Evolutionary conservation across 1,139 yeast species (phyloP).

Genomic region (Pichia sp.): DNA sequence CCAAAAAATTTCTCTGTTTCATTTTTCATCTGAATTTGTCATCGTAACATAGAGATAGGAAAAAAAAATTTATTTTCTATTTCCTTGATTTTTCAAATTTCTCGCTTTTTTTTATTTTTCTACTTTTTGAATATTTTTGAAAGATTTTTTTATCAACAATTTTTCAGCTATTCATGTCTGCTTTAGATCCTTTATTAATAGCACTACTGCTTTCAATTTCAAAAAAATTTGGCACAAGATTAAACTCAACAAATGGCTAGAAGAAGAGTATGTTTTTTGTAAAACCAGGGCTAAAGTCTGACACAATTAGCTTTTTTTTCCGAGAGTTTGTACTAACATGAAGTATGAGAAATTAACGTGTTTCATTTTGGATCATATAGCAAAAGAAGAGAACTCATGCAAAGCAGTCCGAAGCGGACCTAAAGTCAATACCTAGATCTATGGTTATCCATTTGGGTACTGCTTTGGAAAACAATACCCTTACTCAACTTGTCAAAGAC

Average conservation of each 20-base stretch:
- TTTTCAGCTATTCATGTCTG: background rate
- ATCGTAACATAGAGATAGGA: background rate
- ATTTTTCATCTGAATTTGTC: background rate
- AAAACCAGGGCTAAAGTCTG: too few relatives aligned
- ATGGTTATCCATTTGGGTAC: conserved; percentile 89
- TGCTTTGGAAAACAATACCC: conserved; percentile 72
- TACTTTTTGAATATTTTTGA: too few relatives aligned
- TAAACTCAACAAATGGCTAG: conserved; percentile 37
- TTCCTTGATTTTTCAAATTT: background rate
- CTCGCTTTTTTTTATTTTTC: background rate
- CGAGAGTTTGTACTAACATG: background rate
- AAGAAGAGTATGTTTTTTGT: conserved; percentile 38
- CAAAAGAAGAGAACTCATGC: conserved; percentile 84
- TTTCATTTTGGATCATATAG: conserved; percentile 15
- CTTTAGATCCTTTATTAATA: background rate
- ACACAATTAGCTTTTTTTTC: too few relatives aligned
- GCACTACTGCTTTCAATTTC: background rate
- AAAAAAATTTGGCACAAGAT: background rate
- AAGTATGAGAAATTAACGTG: background rate
- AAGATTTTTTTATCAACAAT: background rate
- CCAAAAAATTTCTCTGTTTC: background rate
- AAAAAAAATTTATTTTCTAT: background rate
- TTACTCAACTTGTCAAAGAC: conserved; percentile 81
- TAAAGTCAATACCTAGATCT: conserved; percentile 75
- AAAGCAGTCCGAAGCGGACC: conserved; percentile 59